Percentiles rank a stretch among this genome's conserved stretches.
Evolutionary conservation across 768 basidiomycete genomes (phyloP).

Genomic region (Zangia roseola): DNA sequence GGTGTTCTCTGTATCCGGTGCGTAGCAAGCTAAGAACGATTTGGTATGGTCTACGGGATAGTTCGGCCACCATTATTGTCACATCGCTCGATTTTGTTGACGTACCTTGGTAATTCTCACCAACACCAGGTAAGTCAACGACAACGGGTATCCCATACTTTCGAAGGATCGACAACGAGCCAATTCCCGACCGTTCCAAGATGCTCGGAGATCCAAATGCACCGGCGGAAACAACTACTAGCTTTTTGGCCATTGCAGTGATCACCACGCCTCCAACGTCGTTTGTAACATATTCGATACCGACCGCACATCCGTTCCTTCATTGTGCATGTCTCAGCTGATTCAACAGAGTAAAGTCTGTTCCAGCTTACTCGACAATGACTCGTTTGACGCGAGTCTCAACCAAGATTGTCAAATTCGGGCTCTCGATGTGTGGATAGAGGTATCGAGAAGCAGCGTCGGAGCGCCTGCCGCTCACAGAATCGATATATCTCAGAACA

Average conservation of each 20-base stretch:
- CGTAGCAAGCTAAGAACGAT: conserved; percentile 18
- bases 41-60: conserved; percentile 29
- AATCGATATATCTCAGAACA: conserved; percentile 51
- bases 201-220: conserved; percentile 57
- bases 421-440: conserved; percentile 32
- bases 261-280: conserved; percentile 14
- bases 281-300: conserved; percentile 36
- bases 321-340: neutral
- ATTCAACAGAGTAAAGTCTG: neutral
- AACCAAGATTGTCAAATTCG: conserved; percentile 32
- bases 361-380: conserved; percentile 33
- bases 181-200: conserved; percentile 69
- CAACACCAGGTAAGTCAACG: conserved; percentile 75
- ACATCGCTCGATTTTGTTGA: neutral
- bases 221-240: conserved; percentile 53
- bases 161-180: conserved; percentile 47
- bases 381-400: conserved; percentile 37
- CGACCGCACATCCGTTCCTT: conserved; percentile 36
- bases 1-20: conserved; percentile 44
- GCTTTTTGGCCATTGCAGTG: conserved; percentile 31
- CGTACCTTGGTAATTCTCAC: conserved; percentile 62
- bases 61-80: too few species aligned
- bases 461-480: conserved; percentile 34
- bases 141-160: conserved; percentile 44
- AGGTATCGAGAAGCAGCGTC: conserved; percentile 37